These are phyloP conservation scores for Agrostemma githago DNA, from an alignment of 148 eudicot genomes.

Conservation along the genomic window DNA sequence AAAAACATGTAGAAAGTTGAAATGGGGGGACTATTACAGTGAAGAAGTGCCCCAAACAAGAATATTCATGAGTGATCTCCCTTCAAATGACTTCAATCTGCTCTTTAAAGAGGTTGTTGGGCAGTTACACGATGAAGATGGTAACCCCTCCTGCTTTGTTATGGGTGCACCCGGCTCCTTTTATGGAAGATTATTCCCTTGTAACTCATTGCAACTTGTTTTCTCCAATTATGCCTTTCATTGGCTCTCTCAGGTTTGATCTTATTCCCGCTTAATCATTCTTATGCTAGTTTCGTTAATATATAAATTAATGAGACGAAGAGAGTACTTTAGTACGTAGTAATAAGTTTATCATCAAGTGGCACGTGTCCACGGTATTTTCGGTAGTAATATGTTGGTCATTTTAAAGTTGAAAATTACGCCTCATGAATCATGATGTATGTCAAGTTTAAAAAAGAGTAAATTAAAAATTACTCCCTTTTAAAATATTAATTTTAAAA, in stretches of 20 bases:
- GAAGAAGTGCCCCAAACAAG: conserved; percentile 11
- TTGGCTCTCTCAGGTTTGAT: conserved; percentile 30
- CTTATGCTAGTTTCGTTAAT: too few species aligned
- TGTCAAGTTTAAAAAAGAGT: too few species aligned
- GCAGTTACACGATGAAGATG: background rate
- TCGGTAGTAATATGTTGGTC: too few species aligned
- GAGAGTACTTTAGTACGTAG: too few species aligned
- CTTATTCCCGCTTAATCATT: background rate
- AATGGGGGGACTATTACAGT: background rate
- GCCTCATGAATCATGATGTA: too few species aligned
- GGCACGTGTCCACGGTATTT: too few species aligned
- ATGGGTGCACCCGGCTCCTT: conserved; percentile 29
- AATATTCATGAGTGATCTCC: conserved; percentile 29
- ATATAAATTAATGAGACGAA: too few species aligned
- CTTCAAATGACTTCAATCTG: conserved; percentile 28
- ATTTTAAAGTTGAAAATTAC: too few species aligned
- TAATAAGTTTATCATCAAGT: too few species aligned
- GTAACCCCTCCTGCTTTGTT: conserved; percentile 11
- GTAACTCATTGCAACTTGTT: conserved; percentile 16
- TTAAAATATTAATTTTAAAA: too few species aligned
- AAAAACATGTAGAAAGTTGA: background rate
- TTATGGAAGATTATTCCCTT: conserved; percentile 23
- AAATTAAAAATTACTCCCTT: too few species aligned
- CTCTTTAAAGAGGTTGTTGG: conserved; percentile 5
- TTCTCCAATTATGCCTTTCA: conserved; percentile 25